A percentile compares a stretch with the other conserved stretches of the same genome.
These are phyloP conservation scores for Biscutella laevigata DNA, from an alignment of 441 rosid species.

Conservation along the genomic window DNA sequence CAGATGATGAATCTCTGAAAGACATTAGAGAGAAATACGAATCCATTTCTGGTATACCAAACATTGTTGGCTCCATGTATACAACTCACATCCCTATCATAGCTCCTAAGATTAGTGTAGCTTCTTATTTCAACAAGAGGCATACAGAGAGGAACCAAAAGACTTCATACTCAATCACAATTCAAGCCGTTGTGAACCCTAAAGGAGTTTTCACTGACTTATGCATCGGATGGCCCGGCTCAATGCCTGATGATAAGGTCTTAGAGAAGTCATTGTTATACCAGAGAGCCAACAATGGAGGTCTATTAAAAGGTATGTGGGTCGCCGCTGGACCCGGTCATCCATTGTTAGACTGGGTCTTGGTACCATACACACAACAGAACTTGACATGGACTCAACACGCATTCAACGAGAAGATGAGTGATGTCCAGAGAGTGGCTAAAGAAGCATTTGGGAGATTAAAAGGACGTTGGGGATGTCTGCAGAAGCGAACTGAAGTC, in stretches of 20 bases:
- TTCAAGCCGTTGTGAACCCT: constrained; percentile 60
- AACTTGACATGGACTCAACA: constrained; percentile 72
- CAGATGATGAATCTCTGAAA: constrained; percentile 42
- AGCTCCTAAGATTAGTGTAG: constrained; percentile 67
- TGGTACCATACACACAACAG: constrained; percentile 62
- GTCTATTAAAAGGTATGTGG: constrained; percentile 52
- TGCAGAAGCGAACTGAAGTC: constrained; percentile 63
- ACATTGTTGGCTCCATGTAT: constrained; percentile 61
- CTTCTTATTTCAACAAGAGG: constrained; percentile 59
- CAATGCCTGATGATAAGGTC: constrained; percentile 66
- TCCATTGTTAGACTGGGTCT: constrained; percentile 63
- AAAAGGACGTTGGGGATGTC: constrained; percentile 60
- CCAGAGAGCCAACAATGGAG: constrained; percentile 57
- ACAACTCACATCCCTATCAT: constrained; percentile 67
- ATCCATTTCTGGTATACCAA: constrained; percentile 45
- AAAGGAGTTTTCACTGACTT: constrained; percentile 61
- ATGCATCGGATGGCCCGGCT: constrained; percentile 74
- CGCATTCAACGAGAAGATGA: constrained; percentile 62
- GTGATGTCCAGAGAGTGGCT: constrained; percentile 46
- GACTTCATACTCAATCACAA: constrained; percentile 64
- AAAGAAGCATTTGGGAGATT: constrained; percentile 54
- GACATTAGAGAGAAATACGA: constrained; percentile 43
- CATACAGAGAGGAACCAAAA: constrained; percentile 76
- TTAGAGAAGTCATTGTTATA: constrained; percentile 56
- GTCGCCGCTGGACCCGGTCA: constrained; percentile 53